These are phyloP conservation scores for Bassia scoparia DNA, from an alignment of 148 eudicot species.

Conservation along the genomic window DNA sequence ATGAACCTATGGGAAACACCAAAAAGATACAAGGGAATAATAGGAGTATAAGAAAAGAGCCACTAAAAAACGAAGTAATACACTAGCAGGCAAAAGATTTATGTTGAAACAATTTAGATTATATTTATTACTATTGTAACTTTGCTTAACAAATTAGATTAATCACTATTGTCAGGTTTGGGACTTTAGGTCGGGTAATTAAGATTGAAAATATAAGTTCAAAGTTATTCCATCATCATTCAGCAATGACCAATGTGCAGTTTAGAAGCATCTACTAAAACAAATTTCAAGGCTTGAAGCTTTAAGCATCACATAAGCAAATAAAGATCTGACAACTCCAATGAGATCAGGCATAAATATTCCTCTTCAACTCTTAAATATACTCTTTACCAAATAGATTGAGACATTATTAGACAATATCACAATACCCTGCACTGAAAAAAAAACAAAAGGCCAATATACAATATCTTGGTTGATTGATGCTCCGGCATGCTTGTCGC, in stretches of 20 bases:
- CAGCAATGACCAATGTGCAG: background rate
- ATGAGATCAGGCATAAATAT: background rate
- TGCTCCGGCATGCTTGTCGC: too few relatives aligned
- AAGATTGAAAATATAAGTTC: background rate
- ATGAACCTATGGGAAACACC: slow-evolving; percentile 1
- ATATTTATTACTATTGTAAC: background rate
- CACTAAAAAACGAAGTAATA: background rate
- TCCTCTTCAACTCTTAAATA: background rate
- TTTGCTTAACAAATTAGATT: background rate
- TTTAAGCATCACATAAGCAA: too few relatives aligned
- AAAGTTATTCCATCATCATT: background rate
- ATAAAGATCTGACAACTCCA: too few relatives aligned
- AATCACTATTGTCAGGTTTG: too few relatives aligned
- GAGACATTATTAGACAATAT: too few relatives aligned
- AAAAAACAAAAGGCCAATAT: too few relatives aligned
- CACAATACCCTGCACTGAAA: too few relatives aligned
- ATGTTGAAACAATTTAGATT: background rate
- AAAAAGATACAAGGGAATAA: slow-evolving; percentile 6
- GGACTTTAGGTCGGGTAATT: background rate
- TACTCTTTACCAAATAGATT: too few relatives aligned
- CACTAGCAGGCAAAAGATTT: background rate
- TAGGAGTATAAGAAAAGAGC: background rate
- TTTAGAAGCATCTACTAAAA: background rate
- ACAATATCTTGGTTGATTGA: too few relatives aligned
- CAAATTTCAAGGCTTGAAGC: background rate